phyloP scores from a whole-genome alignment of 2,329 filamentous ascomycete species.

The Paecilomyces variotii region DNA sequence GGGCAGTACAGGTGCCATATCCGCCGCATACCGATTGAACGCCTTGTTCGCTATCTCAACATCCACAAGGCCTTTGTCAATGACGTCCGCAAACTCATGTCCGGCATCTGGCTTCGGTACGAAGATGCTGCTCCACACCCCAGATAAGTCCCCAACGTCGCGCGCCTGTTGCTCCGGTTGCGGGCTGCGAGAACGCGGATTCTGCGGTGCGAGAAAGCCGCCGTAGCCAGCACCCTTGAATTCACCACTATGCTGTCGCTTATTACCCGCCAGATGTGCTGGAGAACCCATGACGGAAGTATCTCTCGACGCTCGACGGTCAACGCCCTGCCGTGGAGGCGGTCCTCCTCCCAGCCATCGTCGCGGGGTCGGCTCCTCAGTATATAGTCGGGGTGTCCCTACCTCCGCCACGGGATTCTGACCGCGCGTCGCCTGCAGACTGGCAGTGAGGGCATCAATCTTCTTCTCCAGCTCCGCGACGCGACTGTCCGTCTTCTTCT shows the following conservation, averaged over 20 bases:
- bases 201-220: slow-evolving; percentile 12
- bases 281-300: slow-evolving; percentile 2
- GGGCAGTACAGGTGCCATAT: slow-evolving; percentile 49
- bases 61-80: slow-evolving; percentile 45
- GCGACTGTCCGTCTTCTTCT: slow-evolving; percentile 85
- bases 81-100: slow-evolving; percentile 36
- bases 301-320: slow-evolving; percentile 1
- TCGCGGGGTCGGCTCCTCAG: slow-evolving; percentile 31
- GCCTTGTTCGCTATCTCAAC: slow-evolving; percentile 45
- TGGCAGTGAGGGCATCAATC: slow-evolving; percentile 80
- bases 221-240: slow-evolving; percentile 11
- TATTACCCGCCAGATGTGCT: slow-evolving; percentile 16
- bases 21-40: slow-evolving; percentile 49
- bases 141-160: slow-evolving; percentile 8
- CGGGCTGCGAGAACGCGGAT: slow-evolving; percentile 2
- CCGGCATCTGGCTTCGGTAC: slow-evolving; percentile 11
- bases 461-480: slow-evolving; percentile 89
- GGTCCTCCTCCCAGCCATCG: slow-evolving; percentile 19
- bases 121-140: background rate
- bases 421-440: slow-evolving; percentile 52
- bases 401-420: slow-evolving; percentile 9
- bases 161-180: slow-evolving; percentile 5
- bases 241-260: slow-evolving; percentile 24
- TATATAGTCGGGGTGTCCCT: slow-evolving; percentile 26
- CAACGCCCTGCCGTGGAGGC: background rate